Evolutionary conservation across 495 filamentous ascomycete genomes (phyloP), one percentile per base, ranked within the genome.

Genomic region (Lasiosphaeriaceae sp.): DNA sequence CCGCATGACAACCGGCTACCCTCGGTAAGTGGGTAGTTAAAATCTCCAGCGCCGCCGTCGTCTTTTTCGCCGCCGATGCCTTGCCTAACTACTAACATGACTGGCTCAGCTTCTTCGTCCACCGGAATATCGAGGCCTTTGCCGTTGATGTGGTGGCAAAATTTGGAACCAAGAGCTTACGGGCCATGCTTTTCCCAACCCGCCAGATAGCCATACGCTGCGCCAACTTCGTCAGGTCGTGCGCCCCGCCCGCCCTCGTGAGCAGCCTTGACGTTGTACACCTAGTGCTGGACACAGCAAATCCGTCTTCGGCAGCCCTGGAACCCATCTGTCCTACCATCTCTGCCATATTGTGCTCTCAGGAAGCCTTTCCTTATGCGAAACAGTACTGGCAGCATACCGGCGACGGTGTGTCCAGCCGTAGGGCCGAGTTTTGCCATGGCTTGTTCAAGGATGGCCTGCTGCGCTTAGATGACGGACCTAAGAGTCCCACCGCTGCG

Each of bases 361-460:
- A 81, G 41, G 80, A 85, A 21, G 70, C 81, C 23, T 87, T 84
- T 52, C 67, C 81, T 7, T 72, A 87, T 59, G 89, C 92, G 7
- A 98, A 97, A 66, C 80, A 87, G 60, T 96, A 92, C 65, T 98
- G 94, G 94, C 94, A 97, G 61, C 94, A 98, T 68, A 85, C 90
- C 7, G 94, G 94, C n/a, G 91, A 96, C 60, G 94, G 94, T 6
- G 79, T 97, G 22, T 96, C 92, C 2, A 96, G 91, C 71, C 87
- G 94, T 43, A 83, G 92, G 17, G 92, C 90, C 14, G 94, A 96
- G 66, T 96, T 92, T 68, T 96, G 90, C 68, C 83, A 89, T 48
- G 71, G 75, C 35, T 80, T 90, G 12, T 83, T 96, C 62, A 79
- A 83, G 20, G 86, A 92, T 55, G 86, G 87, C 1, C 73, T 84